phyloP scores from a whole-genome alignment of 495 filamentous ascomycete species.

The Hypoxylon rickii region DNA sequence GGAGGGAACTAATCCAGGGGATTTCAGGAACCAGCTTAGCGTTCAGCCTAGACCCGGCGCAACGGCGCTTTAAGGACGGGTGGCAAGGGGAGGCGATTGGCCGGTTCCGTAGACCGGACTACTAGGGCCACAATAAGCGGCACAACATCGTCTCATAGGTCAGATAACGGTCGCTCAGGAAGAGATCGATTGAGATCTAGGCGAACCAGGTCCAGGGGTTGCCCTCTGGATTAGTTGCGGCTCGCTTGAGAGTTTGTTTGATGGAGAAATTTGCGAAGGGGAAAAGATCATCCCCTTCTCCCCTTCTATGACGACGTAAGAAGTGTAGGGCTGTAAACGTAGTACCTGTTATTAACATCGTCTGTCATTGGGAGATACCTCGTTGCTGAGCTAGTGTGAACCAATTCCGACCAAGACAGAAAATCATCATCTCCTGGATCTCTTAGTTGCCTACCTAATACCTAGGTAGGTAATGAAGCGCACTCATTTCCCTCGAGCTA shows the following conservation, averaged over 20 bases:
- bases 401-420: too few species aligned
- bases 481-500: background rate
- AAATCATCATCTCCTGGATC: too few species aligned
- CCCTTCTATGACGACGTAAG: constrained; percentile 17
- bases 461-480: background rate
- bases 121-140: constrained; percentile 5
- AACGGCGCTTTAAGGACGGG: background rate
- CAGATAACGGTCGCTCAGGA: background rate
- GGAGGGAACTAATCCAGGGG: constrained; percentile 13
- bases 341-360: too few species aligned
- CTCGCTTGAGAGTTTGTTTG: constrained; percentile 31
- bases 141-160: constrained; percentile 15
- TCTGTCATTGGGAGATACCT: too few species aligned
- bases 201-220: constrained; percentile 10
- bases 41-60: constrained; percentile 16
- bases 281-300: constrained; percentile 31
- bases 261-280: constrained; percentile 24
- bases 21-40: constrained; percentile 32
- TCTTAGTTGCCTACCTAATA: background rate
- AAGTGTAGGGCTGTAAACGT: constrained; percentile 10
- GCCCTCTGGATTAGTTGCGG: constrained; percentile 10
- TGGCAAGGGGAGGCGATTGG: constrained; percentile 14
- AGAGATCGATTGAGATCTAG: constrained; percentile 20
- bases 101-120: background rate
- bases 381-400: too few species aligned